Base-by-base conservation (phyloP, 192 early-diverging fungal genomes). In the Lunasporangiospora selenospora region DNA sequence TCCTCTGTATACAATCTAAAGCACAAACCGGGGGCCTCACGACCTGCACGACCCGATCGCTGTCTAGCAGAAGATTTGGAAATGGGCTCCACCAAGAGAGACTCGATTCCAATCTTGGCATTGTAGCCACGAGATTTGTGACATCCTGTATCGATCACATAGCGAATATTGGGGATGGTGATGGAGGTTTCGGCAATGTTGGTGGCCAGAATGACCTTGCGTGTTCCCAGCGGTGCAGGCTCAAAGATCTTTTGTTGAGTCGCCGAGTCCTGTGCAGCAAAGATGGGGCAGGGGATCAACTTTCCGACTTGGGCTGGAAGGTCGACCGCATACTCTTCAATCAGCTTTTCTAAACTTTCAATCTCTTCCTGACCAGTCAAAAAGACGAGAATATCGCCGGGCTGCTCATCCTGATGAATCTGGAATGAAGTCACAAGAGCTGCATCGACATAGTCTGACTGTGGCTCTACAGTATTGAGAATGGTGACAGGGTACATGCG, bases 131-230 rank as follows among this genome's bases (percentile, higher is more conserved):
- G 85, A 40, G 93, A 81, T 73, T 99, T 99, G 37, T 89, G 92
- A 47, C 97, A 86, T 18, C 96, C 98, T 12, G 90, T 89, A 63
- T 99, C 98, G 26, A 99, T 70, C 4, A 99, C 96, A 81, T 97
- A 95, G 2, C 89, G 87, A 44, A 99, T 93, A 0, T 96, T 96
- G 15, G 88, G 87, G 42, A 99, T 96, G 0, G 98, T 99, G 57
- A 99, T 90, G 56, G 92, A 94, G 1, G 98, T 97, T 81, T 99
- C 98, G 16, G 98, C 98, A 75, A 99, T 94, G 71, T 99, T 99
- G 1, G 98, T 99, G 0, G 95, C 86, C 29, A 99, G 78, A 58
- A 99, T 92, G 9, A 97, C 86, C 67, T 99, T 99, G 15, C 98
- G 87, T 3, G 89, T 88, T 27, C 87, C 87, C 26, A 78, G 84